phyloP scores from a whole-genome alignment of 75 land plant genomes.

The Selaginella tamariscina region DNA sequence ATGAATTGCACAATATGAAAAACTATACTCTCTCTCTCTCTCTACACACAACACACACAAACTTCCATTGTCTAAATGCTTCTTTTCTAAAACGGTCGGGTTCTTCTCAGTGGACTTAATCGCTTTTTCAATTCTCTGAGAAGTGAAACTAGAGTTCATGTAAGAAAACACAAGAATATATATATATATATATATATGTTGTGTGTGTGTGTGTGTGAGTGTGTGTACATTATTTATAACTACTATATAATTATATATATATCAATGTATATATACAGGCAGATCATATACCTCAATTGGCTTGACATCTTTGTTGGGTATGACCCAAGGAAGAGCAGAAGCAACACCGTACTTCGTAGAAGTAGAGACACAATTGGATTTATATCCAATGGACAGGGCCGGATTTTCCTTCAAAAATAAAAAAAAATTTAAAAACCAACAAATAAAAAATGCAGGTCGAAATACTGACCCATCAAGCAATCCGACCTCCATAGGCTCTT shows the following conservation, averaged over 20 bases:
- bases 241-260: background rate
- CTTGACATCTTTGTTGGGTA: conserved; percentile 23
- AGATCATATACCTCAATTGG: background rate
- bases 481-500: background rate
- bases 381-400: conserved; percentile 51
- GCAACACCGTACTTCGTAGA: conserved; percentile 53
- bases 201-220: too few relatives aligned
- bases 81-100: conserved; percentile 30
- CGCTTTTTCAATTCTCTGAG: conserved; percentile 55
- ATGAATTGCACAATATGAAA: background rate
- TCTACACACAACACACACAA: too few relatives aligned
- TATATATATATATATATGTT: background rate
- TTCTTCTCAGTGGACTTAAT: conserved; percentile 65
- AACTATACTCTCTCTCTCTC: background rate
- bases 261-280: background rate
- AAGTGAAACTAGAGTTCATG: background rate
- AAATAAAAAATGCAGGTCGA: background rate
- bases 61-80: background rate
- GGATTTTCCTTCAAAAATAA: conserved; percentile 47
- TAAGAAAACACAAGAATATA: background rate
- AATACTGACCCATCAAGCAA: background rate
- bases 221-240: too few relatives aligned
- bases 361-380: conserved; percentile 77
- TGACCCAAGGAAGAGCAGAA: conserved; percentile 62
- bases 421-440: background rate